Base-by-base conservation (phyloP, 441 rosid genomes). In the Jatropha podagrica region DNA sequence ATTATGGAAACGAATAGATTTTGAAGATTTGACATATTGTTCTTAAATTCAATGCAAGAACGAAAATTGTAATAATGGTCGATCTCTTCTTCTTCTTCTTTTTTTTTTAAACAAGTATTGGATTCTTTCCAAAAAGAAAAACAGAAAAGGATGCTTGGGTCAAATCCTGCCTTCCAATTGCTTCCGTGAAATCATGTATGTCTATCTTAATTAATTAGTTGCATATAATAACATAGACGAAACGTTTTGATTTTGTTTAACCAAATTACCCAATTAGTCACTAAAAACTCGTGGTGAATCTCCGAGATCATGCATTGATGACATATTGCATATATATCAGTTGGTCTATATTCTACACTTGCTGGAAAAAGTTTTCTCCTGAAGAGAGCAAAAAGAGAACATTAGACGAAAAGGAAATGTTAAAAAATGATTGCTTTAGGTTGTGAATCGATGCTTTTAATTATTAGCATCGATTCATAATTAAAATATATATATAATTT, bases 21-120 rank as follows among this genome's bases (percentile, higher is more conserved):
- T 20, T 2, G 61, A 48, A 58, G 81, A 78, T 78, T 79, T 77
- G 86, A 85, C 82, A 49, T 42, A 61, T 78, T 81, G 81, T 86
- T 86, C 88, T 76, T 59, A 32, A 10, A 40, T n/a, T 65, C 14
- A 65, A 9, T 54, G 52, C 58, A 51, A 65, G 71, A 4, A 15
- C 2, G 20, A 6, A 23, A 18, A 18, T 44, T 11, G 20, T 15
- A 7, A 6, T 58, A 2, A 58, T 44, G 68, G 12, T 52, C 76
- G 7, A 12, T 46, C 68, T 62, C 32, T 71, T 49, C 6, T 51
- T 32, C 32, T 32, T 2, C 1, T 32, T 32, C 1, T 32, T 32
- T 32, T 32, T 32, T 32, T 32, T 32, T 32, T 1, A 2, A 48
- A 66, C 67, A 44, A 75, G 81, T 59, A 75, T 71, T 69, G 59